Conservation (phyloP, 352 stramenopile genomes). For the Phytopythium delawarense region DNA sequence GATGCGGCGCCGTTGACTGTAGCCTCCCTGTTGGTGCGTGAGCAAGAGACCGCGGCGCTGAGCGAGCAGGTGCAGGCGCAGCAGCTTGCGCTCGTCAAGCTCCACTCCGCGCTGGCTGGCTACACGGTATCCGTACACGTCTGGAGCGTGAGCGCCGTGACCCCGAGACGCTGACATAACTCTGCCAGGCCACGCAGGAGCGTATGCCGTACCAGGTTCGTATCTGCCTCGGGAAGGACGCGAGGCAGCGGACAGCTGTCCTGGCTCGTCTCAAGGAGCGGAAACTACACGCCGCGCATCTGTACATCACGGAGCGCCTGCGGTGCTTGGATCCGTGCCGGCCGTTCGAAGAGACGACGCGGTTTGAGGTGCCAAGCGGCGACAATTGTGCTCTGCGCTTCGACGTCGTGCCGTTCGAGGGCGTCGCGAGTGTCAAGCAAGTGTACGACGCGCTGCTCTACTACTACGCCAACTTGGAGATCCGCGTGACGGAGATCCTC, state of each 20-base stretch:
- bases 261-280: neutral
- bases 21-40: neutral
- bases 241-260: neutral
- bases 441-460: conserved; percentile 51
- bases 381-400: conserved; percentile 46
- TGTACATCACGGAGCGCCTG: neutral
- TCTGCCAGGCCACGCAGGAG: neutral
- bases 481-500: conserved; percentile 53
- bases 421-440: conserved; percentile 28
- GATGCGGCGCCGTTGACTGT: neutral
- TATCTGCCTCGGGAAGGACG: neutral
- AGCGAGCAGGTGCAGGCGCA: conserved; percentile 21
- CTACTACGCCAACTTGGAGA: conserved; percentile 56
- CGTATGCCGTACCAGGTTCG: neutral
- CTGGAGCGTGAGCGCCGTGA: too few species aligned
- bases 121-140: conserved; percentile 9
- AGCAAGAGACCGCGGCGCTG: conserved; percentile 6
- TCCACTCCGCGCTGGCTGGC: conserved; percentile 20
- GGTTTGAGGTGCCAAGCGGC: conserved; percentile 36
- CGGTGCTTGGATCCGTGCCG: conserved; percentile 3
- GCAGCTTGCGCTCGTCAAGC: conserved; percentile 18
- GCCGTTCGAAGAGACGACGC: conserved; percentile 22
- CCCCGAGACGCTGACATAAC: neutral
- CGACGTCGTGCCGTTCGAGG: conserved; percentile 39
- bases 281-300: neutral